A percentile compares a stretch with the other conserved stretches of the same genome.
Conservation (phyloP, 2,329 filamentous ascomycete genomes). For the Trichoderma sp. region DNA sequence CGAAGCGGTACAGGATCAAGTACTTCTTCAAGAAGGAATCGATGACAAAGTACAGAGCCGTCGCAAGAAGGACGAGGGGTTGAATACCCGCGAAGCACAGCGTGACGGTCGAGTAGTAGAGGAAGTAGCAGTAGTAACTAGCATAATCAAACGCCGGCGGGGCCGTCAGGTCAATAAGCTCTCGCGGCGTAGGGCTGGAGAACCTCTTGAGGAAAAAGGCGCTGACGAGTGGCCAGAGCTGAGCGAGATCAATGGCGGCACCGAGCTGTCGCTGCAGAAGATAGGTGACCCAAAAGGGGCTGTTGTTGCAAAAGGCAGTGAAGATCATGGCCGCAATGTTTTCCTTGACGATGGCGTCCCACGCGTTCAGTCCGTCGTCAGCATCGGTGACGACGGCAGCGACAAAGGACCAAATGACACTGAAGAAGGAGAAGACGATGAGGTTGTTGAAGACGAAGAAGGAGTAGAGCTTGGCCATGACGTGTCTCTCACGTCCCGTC, state of each 20-base stretch:
- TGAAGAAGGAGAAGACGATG: conserved; percentile 90
- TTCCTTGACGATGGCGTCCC: conserved; percentile 66
- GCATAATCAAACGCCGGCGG: conserved; percentile 94
- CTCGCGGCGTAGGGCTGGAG: conserved; percentile 81
- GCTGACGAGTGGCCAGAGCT: conserved; percentile 80
- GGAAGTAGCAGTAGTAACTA: conserved; percentile 96
- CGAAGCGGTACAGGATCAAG: conserved; percentile 87
- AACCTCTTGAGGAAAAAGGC: conserved; percentile 85
- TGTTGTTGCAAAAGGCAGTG: conserved; percentile 75
- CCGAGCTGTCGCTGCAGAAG: conserved; percentile 90
- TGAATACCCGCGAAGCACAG: conserved; percentile 84
- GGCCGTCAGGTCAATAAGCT: conserved; percentile 89
- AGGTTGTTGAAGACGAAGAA: conserved; percentile 99
- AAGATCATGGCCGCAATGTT: conserved; percentile 67
- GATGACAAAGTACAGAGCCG: conserved; percentile 84
- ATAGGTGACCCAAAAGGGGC: conserved; percentile 93
- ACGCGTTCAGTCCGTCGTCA: conserved; percentile 59
- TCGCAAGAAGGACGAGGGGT: conserved; percentile 81
- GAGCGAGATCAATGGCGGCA: conserved; percentile 89
- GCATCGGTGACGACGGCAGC: conserved; percentile 63
- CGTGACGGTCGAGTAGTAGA: conserved; percentile 90
- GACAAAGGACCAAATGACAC: conserved; percentile 75
- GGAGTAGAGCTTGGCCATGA: conserved; percentile 84
- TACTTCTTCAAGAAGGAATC: conserved; percentile 96
- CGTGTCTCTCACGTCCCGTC: conserved; percentile 87